Percentiles rank a stretch among this genome's conserved stretches.
phyloP scores from a whole-genome alignment of 164 flowering plant genomes.

The Akebia trifoliata region DNA sequence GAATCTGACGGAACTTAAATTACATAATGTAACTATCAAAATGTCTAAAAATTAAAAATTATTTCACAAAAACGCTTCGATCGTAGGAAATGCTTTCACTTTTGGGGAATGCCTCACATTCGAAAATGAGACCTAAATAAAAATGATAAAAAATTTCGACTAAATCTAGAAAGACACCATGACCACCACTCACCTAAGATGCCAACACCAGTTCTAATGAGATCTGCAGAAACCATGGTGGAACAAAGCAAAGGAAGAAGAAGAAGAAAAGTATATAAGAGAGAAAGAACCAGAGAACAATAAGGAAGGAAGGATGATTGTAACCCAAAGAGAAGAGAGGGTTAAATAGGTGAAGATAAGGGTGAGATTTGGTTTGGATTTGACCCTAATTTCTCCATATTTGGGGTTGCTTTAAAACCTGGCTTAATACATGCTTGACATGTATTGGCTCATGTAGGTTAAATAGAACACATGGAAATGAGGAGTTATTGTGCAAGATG shows the following conservation, averaged over 20 bases:
- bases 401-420: conserved; percentile 7
- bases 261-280: not conserved
- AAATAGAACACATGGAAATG: conserved; percentile 18
- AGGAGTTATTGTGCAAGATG: conserved; percentile 9
- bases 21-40: too few relatives aligned
- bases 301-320: not conserved
- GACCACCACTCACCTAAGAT: conserved; percentile 32
- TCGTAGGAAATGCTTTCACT: too few relatives aligned
- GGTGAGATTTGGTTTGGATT: conserved; percentile 4
- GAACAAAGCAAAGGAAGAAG: not conserved
- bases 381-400: conserved; percentile 5
- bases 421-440: conserved; percentile 28
- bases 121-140: not conserved
- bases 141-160: not conserved
- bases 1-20: too few relatives aligned
- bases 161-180: too few relatives aligned
- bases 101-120: too few relatives aligned
- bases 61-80: too few relatives aligned
- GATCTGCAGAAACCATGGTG: conserved; percentile 45
- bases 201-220: conserved; percentile 43
- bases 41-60: too few relatives aligned
- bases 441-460: conserved; percentile 16
- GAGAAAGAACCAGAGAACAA: not conserved
- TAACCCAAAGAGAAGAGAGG: not conserved
- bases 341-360: conserved; percentile 2